These are phyloP conservation scores for Aureobasidium sp. DNA, from an alignment of 2,329 filamentous ascomycete genomes.

Conservation along the genomic window DNA sequence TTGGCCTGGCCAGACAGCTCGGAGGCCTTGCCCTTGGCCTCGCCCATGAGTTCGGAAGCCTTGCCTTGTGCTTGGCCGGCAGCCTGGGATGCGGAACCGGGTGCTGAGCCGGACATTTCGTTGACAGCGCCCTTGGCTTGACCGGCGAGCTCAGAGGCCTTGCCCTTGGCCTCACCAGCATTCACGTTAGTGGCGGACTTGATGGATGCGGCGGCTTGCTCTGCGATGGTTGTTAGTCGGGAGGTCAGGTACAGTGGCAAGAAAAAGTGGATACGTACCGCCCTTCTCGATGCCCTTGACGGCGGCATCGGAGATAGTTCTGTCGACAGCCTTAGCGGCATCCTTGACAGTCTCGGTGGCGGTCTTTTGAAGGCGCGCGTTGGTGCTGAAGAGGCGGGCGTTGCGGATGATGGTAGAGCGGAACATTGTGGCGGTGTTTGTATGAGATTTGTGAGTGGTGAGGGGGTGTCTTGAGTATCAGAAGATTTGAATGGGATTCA, in stretches of 20 bases:
- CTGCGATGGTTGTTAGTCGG: conserved; percentile 30
- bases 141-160: conserved; percentile 33
- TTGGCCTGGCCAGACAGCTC: conserved; percentile 34
- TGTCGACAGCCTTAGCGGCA: conserved; percentile 51
- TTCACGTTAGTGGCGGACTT: conserved; percentile 30
- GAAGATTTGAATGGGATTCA: not conserved
- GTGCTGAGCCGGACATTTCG: conserved; percentile 35
- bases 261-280: conserved; percentile 39
- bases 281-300: conserved; percentile 58
- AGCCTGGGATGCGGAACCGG: not conserved
- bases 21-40: conserved; percentile 33
- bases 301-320: conserved; percentile 46
- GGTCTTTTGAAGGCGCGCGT: conserved; percentile 41
- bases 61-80: conserved; percentile 33
- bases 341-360: conserved; percentile 52
- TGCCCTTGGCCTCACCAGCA: conserved; percentile 33
- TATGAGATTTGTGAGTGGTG: not conserved
- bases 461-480: not conserved
- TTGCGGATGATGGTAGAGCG: conserved; percentile 39
- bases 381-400: conserved; percentile 48
- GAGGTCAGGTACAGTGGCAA: not conserved
- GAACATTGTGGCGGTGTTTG: conserved; percentile 35
- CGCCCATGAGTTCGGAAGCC: conserved; percentile 32
- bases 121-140: conserved; percentile 37
- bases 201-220: conserved; percentile 42